Evolutionary conservation across 2,329 filamentous ascomycete species (phyloP).

Genomic region (Colletotrichum noveboracense): DNA sequence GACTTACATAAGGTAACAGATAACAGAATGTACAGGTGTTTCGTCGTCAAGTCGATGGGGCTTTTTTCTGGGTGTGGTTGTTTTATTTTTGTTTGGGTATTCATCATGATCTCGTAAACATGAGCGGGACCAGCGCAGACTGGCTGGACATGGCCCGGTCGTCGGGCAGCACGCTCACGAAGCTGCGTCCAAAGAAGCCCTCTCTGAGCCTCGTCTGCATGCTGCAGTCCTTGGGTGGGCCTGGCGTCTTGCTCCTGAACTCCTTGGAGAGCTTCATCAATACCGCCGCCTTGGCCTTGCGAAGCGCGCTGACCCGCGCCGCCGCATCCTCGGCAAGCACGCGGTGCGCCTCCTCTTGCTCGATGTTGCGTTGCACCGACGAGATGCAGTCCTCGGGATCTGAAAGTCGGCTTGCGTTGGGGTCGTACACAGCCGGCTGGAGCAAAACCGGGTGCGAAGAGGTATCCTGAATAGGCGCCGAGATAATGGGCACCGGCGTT

Average conservation of each 20-base stretch:
- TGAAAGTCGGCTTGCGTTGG: slow-evolving; percentile 28
- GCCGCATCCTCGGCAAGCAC: slow-evolving; percentile 62
- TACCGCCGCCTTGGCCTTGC: slow-evolving; percentile 65
- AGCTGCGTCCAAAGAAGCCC: slow-evolving; percentile 45
- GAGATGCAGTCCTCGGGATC: slow-evolving; percentile 53
- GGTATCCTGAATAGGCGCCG: slow-evolving; percentile 54
- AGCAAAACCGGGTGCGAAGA: slow-evolving; percentile 56
- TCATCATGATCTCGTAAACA: slow-evolving; percentile 54
- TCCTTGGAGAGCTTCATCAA: slow-evolving; percentile 63
- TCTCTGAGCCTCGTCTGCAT: slow-evolving; percentile 44
- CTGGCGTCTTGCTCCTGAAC: slow-evolving; percentile 35
- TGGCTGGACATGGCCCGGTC: slow-evolving; percentile 55
- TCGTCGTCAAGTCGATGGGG: neutral
- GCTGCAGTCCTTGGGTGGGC: slow-evolving; percentile 27
- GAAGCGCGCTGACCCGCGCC: slow-evolving; percentile 58
- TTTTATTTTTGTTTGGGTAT: neutral
- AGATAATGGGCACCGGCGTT: slow-evolving; percentile 45
- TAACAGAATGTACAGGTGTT: slow-evolving; percentile 11
- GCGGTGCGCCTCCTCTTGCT: slow-evolving; percentile 60
- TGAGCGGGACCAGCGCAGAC: slow-evolving; percentile 62
- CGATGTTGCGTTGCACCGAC: slow-evolving; percentile 62
- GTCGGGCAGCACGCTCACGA: slow-evolving; percentile 43
- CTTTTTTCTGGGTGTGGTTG: neutral
- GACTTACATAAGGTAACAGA: neutral
- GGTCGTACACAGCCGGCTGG: slow-evolving; percentile 63